phyloP scores from a whole-genome alignment of 768 basidiomycete species.

The Lenzites betulinus region DNA sequence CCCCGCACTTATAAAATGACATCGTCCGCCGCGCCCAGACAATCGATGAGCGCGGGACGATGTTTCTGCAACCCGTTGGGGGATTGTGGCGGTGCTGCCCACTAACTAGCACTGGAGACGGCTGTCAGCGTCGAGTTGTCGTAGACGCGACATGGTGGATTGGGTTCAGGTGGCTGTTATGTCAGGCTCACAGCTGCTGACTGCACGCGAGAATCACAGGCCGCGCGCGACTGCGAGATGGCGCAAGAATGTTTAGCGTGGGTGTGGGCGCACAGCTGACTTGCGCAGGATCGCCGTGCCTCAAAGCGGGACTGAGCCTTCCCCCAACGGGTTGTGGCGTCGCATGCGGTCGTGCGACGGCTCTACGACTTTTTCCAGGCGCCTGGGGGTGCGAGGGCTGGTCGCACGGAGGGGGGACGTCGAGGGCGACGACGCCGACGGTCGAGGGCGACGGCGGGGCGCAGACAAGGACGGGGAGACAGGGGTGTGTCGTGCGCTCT shows the following conservation, averaged over 20 bases:
- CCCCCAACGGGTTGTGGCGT: constrained; percentile 2
- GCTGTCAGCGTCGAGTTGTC: neutral
- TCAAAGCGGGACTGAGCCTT: neutral
- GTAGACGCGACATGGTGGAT: neutral
- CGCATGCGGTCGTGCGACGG: constrained; percentile 12
- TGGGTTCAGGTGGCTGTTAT: neutral
- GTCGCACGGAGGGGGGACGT: neutral
- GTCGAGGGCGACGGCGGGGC: neutral
- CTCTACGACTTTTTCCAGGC: neutral
- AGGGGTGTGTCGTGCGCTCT: neutral
- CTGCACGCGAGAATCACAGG: neutral
- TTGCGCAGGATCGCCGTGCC: constrained; percentile 2
- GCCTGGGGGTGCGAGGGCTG: neutral
- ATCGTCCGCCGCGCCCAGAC: neutral
- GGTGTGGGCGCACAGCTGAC: neutral
- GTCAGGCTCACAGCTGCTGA: neutral
- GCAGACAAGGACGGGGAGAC: too few species aligned
- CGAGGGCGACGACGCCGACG: neutral
- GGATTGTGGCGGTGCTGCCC: constrained; percentile 5
- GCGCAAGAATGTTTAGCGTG: neutral
- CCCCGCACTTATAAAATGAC: neutral
- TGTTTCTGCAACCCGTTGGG: constrained; percentile 10
- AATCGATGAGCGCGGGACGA: too few species aligned
- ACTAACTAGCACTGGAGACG: neutral
- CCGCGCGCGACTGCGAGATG: neutral